Evolutionary conservation across 305 asterid species (phyloP).

Genomic region (Plantago coronopus): DNA sequence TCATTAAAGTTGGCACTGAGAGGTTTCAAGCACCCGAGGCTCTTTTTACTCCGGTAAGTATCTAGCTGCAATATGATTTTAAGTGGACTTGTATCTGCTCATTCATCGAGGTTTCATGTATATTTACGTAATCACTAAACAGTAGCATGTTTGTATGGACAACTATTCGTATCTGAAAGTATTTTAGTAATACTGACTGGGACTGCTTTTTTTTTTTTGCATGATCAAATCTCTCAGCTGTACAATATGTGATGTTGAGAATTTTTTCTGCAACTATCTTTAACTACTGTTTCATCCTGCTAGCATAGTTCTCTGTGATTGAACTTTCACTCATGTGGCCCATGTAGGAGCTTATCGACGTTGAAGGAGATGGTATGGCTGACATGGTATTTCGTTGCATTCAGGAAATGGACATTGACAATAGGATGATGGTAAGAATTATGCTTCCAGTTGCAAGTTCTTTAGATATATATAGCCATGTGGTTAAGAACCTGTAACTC

Average conservation of each 20-base stretch:
- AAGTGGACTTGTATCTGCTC: constrained; percentile 14
- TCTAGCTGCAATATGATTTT: constrained; percentile 7
- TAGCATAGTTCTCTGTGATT: constrained; percentile 14
- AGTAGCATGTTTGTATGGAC: background rate
- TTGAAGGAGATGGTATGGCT: constrained; percentile 99
- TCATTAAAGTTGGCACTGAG: constrained; percentile 90
- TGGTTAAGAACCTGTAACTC: constrained; percentile 4
- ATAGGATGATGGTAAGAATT: constrained; percentile 81
- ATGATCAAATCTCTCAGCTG: background rate
- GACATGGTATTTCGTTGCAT: constrained; percentile 98
- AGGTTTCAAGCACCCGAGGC: constrained; percentile 99
- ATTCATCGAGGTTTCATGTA: background rate
- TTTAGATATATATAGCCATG: constrained; percentile 25
- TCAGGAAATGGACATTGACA: constrained; percentile 98
- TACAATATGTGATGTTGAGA: background rate
- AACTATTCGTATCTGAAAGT: background rate
- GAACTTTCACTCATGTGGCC: constrained; percentile 20
- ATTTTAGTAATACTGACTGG: no score
- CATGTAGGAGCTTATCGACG: constrained; percentile 89
- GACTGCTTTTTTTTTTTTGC: background rate
- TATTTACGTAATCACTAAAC: no score
- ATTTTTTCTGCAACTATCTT: constrained; percentile 11
- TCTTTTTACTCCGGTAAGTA: constrained; percentile 86
- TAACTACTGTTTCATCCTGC: constrained; percentile 14
- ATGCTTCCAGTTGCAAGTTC: constrained; percentile 22